phyloP scores from a whole-genome alignment of 2,329 filamentous ascomycete genomes.

The Chaetoscypha palmicola region DNA sequence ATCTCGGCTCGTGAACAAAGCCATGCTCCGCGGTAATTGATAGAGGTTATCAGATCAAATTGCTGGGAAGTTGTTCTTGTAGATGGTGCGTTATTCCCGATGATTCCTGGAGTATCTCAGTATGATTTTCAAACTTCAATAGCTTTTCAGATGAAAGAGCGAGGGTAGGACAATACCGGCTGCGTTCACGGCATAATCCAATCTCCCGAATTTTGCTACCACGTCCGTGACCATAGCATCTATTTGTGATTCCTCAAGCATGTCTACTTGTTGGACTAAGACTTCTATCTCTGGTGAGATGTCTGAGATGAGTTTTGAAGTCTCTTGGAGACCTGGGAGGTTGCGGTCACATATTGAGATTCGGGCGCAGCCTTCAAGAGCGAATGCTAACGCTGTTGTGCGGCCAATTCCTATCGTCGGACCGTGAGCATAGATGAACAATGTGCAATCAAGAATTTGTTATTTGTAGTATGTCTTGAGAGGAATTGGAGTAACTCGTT shows the following conservation, averaged over 20 bases:
- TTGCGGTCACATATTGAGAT: constrained; percentile 38
- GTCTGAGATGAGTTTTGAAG: constrained; percentile 25
- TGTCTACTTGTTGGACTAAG: constrained; percentile 31
- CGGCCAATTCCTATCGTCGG: constrained; percentile 36
- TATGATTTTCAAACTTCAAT: no score
- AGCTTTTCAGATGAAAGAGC: no score
- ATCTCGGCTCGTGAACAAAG: constrained; percentile 38
- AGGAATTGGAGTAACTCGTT: not conserved
- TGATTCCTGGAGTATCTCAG: no score
- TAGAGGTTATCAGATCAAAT: constrained; percentile 37
- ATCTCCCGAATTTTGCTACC: constrained; percentile 33
- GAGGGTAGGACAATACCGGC: no score
- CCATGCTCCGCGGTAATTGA: constrained; percentile 41
- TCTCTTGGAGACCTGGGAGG: constrained; percentile 31
- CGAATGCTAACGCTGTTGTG: constrained; percentile 38
- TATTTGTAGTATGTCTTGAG: not conserved
- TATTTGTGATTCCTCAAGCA: constrained; percentile 32
- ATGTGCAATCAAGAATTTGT: not conserved
- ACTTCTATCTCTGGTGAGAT: constrained; percentile 17
- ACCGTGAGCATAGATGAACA: constrained; percentile 1
- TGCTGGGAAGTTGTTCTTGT: constrained; percentile 31
- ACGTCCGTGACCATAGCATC: constrained; percentile 30
- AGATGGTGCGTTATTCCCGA: constrained; percentile 19
- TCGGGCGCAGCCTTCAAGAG: constrained; percentile 36
- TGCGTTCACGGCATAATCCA: constrained; percentile 42